Conservation (phyloP, 192 early-diverging fungal genomes). For the Phycomyces blakesleeanus region DNA sequence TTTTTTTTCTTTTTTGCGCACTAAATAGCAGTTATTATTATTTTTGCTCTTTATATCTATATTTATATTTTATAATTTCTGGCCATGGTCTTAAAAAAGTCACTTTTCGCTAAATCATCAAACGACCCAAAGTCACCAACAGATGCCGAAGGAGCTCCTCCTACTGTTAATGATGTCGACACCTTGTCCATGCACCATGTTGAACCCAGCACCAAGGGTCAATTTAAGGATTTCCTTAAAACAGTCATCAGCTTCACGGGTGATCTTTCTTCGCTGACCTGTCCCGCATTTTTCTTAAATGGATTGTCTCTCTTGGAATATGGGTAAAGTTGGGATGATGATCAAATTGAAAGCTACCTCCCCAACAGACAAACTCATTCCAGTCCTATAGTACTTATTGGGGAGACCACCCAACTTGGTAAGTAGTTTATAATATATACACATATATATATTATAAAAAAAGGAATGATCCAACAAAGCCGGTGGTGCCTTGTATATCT, state of each 20-base stretch:
- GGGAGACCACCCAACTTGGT: slow-evolving; percentile 38
- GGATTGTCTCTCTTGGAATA: slow-evolving; percentile 79
- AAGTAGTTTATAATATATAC: too few species aligned
- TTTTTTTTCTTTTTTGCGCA: too few species aligned
- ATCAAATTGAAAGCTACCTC: not conserved
- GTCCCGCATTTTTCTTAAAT: slow-evolving; percentile 75
- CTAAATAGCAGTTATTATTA: not conserved
- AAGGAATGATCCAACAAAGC: too few species aligned
- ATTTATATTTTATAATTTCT: too few species aligned
- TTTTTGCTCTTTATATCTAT: too few species aligned
- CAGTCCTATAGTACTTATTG: slow-evolving; percentile 30
- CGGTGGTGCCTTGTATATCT: not conserved
- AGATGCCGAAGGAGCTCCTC: slow-evolving; percentile 15
- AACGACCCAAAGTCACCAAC: not conserved
- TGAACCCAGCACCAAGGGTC: slow-evolving; percentile 27
- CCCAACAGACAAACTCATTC: not conserved
- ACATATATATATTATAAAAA: too few species aligned
- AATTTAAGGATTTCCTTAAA: slow-evolving; percentile 54
- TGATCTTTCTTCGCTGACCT: slow-evolving; percentile 75
- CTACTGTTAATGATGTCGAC: slow-evolving; percentile 26
- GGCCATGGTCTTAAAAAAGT: not conserved
- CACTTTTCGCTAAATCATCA: not conserved
- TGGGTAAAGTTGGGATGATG: slow-evolving; percentile 35
- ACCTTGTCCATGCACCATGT: slow-evolving; percentile 26
- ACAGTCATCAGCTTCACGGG: slow-evolving; percentile 73